Conservation (phyloP, 23 red algal species). For the Chondrus crispus region DNA sequence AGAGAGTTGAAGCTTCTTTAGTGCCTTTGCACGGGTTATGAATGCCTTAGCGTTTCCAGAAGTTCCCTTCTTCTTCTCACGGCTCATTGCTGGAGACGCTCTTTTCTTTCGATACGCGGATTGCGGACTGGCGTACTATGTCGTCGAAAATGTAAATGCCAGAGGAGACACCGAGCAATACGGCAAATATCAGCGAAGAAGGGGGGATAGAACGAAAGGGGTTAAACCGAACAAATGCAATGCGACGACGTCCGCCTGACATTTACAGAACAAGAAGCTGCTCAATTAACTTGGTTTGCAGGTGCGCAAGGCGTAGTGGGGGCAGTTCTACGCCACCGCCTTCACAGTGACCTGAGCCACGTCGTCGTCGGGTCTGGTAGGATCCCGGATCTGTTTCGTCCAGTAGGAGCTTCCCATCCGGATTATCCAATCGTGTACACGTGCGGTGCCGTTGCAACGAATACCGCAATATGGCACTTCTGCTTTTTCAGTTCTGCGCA, state of each 20-base stretch:
- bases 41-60: constrained; percentile 81
- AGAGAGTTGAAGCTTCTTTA: constrained; percentile 89
- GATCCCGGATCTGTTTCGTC: neutral
- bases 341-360: neutral
- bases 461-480: no score
- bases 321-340: neutral
- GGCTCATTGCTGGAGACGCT: constrained; percentile 45
- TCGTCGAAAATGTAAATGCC: constrained; percentile 67
- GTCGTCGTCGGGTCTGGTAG: neutral
- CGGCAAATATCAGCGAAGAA: constrained; percentile 25
- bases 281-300: no score
- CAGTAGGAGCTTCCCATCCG: neutral
- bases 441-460: neutral
- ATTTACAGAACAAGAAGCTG: no score
- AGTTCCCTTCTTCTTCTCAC: constrained; percentile 82
- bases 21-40: constrained; percentile 89
- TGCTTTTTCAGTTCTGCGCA: no score
- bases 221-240: constrained; percentile 17
- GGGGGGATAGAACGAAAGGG: constrained; percentile 30
- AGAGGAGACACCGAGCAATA: constrained; percentile 20
- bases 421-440: neutral
- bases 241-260: neutral
- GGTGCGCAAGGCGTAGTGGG: neutral
- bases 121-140: constrained; percentile 31
- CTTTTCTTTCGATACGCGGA: neutral